A percentile compares a stretch with the other conserved stretches of the same genome.
Evolutionary conservation across 148 eudicot genomes (phyloP).

Genomic region (Persicaria maculosa): DNA sequence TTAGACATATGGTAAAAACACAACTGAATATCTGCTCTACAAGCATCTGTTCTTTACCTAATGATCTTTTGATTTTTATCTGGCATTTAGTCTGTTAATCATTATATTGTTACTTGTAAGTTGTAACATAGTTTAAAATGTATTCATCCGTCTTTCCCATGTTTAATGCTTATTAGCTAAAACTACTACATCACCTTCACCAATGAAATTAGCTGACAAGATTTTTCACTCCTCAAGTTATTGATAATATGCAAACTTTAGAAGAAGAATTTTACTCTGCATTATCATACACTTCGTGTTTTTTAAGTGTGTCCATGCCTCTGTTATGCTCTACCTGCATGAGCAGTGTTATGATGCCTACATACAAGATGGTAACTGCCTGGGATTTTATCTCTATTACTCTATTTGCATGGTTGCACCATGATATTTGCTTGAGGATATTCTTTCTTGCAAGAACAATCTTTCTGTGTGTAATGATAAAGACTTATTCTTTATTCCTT

Average conservation of each 20-base stretch:
- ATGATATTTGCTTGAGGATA: background rate
- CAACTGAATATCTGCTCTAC: background rate
- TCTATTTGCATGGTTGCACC: background rate
- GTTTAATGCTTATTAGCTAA: background rate
- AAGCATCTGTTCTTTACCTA: background rate
- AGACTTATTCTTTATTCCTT: background rate
- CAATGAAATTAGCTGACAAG: background rate
- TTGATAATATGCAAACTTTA: background rate
- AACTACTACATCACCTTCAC: background rate
- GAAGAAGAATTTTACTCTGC: background rate
- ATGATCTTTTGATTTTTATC: background rate
- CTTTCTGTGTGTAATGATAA: background rate
- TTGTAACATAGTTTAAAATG: background rate
- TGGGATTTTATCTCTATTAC: background rate
- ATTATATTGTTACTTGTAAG: background rate
- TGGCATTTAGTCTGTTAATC: background rate
- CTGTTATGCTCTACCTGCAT: background rate
- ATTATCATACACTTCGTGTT: background rate
- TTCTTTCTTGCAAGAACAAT: background rate
- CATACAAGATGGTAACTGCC: background rate
- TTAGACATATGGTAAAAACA: background rate
- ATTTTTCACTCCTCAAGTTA: background rate
- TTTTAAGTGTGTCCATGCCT: background rate
- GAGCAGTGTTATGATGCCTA: background rate
- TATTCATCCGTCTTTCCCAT: background rate